Evolutionary conservation across 2,329 filamentous ascomycete species (phyloP), one percentile per base, ranked within the genome.

Genomic region (Gyromitra esculenta): DNA sequence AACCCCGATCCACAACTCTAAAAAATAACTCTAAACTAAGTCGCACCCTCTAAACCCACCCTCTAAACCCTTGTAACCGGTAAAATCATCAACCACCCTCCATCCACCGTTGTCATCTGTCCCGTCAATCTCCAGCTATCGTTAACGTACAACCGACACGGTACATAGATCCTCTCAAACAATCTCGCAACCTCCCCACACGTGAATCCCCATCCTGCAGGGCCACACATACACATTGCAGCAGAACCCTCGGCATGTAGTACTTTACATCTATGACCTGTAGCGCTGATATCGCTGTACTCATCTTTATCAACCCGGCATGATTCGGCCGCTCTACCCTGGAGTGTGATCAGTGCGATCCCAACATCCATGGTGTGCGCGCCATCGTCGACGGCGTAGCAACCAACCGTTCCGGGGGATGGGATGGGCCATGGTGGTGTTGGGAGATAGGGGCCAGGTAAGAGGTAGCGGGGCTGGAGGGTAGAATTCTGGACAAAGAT

Each of bases 41-140:
- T 21, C 31, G 8, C 25, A 54, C 9, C 18, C 4, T 31, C 31
- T 35, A 8, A 35, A 65, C 7, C 18, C 41, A 3, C 41, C 57
- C 15, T 21, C 62, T 64, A 45, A 35, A 37, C 18, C 45, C 68
- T 71, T 35, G 7, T 9, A 18, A 3, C 15, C 13, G 68, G 68
- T 13, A 71, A 41, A 43, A 71, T 71, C 18, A 21, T 15, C 45
- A 71, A 41, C 48, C 45, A 71, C 18, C 37, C 59, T 8, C 68
- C 68, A 56, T 71, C 59, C 5, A 4, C 43, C 21, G 25, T 64
- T 11, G 59, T 54, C 35, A 71, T 3, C 35, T 71, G 68, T 15
- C 68, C 68, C 37, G 68, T 64, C 37, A 71, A 21, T 18, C 68
- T 56, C 68, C 59, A 71, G 18, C 45, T 64, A 18, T 35, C 57